A percentile compares a stretch with the other conserved stretches of the same genome.
phyloP scores from a whole-genome alignment of 176 grass and related monocot species.

The Oryza australiensis region DNA sequence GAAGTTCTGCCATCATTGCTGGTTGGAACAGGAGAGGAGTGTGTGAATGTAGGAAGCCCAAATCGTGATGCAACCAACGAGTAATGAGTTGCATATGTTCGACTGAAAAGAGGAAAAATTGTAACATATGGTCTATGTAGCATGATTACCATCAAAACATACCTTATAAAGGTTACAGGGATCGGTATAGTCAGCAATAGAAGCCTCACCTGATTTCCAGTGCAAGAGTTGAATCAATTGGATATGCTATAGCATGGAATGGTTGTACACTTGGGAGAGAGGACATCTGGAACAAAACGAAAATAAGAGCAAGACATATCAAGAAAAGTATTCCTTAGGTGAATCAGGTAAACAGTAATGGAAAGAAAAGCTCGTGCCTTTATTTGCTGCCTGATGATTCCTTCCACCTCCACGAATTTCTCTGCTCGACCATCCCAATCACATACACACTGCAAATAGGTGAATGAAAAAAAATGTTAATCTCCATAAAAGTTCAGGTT shows the following conservation, averaged over 20 bases:
- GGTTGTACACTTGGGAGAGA: constrained; percentile 72
- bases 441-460: constrained; percentile 54
- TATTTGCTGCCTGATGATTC: constrained; percentile 63
- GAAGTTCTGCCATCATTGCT: constrained; percentile 36
- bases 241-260: constrained; percentile 79
- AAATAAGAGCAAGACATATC: not conserved
- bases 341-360: not conserved
- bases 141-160: not conserved
- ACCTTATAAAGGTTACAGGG: constrained; percentile 18
- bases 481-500: not conserved
- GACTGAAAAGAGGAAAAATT: constrained; percentile 31
- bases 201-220: constrained; percentile 61
- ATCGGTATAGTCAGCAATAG: not conserved
- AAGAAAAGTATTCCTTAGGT: not conserved
- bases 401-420: constrained; percentile 56
- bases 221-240: constrained; percentile 60
- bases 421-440: constrained; percentile 60
- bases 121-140: not conserved
- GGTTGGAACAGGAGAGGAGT: constrained; percentile 42
- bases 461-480: constrained; percentile 8
- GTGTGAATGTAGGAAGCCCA: constrained; percentile 46
- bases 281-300: not conserved
- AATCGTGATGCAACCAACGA: constrained; percentile 63
- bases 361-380: constrained; percentile 32
- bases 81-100: constrained; percentile 66